Evolutionary conservation across 257 asterid species (phyloP).

Genomic region (Lithospermum erythrorhizon): DNA sequence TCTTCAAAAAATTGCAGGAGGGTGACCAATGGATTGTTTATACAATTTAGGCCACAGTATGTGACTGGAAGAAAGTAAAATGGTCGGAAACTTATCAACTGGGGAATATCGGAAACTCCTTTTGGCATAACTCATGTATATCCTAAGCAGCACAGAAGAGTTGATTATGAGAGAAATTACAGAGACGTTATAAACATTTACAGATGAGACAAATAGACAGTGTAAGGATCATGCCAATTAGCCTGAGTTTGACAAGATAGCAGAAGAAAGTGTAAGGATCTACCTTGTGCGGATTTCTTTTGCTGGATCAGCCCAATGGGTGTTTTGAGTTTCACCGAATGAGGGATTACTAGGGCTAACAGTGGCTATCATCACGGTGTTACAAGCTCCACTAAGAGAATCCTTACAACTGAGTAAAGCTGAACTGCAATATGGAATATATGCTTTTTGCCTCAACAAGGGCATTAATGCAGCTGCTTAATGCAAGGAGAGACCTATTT

Average conservation of each 20-base stretch:
- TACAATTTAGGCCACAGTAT: too few species aligned
- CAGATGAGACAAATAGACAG: too few species aligned
- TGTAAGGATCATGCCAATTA: too few species aligned
- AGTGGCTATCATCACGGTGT: slow-evolving; percentile 61
- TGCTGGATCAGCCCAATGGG: slow-evolving; percentile 75
- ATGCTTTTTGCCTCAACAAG: slow-evolving; percentile 58
- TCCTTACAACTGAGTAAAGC: slow-evolving; percentile 63
- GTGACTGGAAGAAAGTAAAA: too few species aligned
- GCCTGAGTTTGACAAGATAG: neutral
- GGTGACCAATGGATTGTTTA: too few species aligned
- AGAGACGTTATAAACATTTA: too few species aligned
- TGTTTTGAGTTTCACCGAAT: slow-evolving; percentile 53
- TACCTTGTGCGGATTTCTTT: slow-evolving; percentile 51
- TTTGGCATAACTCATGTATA: too few species aligned
- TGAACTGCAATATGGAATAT: slow-evolving; percentile 61
- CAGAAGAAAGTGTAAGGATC: neutral
- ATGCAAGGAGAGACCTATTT: slow-evolving; percentile 50
- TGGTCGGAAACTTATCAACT: too few species aligned
- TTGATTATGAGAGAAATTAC: too few species aligned
- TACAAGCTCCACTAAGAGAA: slow-evolving; percentile 54
- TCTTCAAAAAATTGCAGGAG: too few species aligned
- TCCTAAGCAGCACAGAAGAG: too few species aligned
- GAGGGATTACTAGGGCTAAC: slow-evolving; percentile 48
- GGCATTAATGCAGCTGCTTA: slow-evolving; percentile 65
- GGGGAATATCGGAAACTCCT: too few species aligned